Evolutionary conservation across 2,329 filamentous ascomycete species (phyloP).

Genomic region (Alternaria postmessia): DNA sequence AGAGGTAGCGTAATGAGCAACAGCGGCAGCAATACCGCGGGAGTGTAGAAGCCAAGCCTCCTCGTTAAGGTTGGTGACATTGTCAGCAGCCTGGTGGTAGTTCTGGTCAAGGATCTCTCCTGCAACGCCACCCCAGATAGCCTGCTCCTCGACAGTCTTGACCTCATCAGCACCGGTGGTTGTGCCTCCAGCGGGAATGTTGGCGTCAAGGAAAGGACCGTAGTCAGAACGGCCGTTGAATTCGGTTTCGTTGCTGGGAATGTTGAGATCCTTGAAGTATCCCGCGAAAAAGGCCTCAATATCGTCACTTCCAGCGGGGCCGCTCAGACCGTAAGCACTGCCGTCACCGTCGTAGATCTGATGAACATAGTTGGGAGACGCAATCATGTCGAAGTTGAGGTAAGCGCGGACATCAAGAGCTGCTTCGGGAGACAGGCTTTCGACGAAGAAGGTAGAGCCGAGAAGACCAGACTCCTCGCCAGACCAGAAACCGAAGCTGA

Average conservation of each 20-base stretch:
- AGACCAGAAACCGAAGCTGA: conserved; percentile 52
- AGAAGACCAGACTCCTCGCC: conserved; percentile 51
- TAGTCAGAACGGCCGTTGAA: conserved; percentile 53
- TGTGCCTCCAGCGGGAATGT: conserved; percentile 48
- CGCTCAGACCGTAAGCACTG: conserved; percentile 39
- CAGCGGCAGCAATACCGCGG: conserved; percentile 46
- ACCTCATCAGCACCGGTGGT: conserved; percentile 50
- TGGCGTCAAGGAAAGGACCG: conserved; percentile 45
- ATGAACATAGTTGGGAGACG: conserved; percentile 48
- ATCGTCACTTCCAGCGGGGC: conserved; percentile 43
- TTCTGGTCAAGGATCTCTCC: conserved; percentile 29
- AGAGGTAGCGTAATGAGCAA: conserved; percentile 42
- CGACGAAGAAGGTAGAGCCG: conserved; percentile 48
- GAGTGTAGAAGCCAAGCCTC: conserved; percentile 41
- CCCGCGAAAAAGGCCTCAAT: conserved; percentile 46
- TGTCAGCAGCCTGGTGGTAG: conserved; percentile 49
- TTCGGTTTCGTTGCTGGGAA: conserved; percentile 41
- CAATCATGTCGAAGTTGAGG: conserved; percentile 56
- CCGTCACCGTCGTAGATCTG: conserved; percentile 51
- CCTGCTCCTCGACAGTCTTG: conserved; percentile 49
- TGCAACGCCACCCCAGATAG: conserved; percentile 42
- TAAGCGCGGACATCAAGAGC: conserved; percentile 48
- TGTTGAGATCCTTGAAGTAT: conserved; percentile 39
- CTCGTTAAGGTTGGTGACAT: conserved; percentile 44
- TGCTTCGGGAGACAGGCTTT: conserved; percentile 34